Base-by-base conservation (phyloP, 768 basidiomycete genomes). In the Lactifluus volemus region DNA sequence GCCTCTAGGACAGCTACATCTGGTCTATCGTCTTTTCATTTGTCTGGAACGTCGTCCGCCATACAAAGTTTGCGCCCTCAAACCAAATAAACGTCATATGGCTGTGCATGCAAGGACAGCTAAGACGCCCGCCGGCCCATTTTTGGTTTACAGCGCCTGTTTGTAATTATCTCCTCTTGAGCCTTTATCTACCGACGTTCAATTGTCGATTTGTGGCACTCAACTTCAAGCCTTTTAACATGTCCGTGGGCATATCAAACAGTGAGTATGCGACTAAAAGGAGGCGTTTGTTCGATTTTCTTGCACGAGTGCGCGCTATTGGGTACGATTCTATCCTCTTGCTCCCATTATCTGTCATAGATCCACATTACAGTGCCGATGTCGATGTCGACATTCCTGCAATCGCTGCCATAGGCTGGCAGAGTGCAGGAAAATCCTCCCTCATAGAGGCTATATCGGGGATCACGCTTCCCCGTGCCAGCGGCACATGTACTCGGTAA, bases 381-480 rank as follows among this genome's bases (percentile, higher is more conserved):
- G 74, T 79, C 12, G 84, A 89, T 55, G 79, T 91, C 10, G 85
- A 88, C 66, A 72, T 89, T 0, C 88, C 88, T 0, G 79, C 82
- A 62, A 88, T 90, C 30, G 85, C 82, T 0, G 88, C 88, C 41
- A 80, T 88, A 10, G 88, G 88, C 0, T 79, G 76, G 1, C 88
- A 90, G 65, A 86, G 83, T 44, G 86, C 85, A 0, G 88, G 88
- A 0, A 89, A 89, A 66, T 88, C 86, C 0, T 89, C 88, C 0
- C 76, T 89, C 1, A 89, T 90, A 11, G 88, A 90, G 67, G 80
- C 85, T 0, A 88, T 90, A 41, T 86, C 86, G 0, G 85, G 87
- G 0, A 81, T 89, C 11, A 85, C 79, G 0, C 73, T 89, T 0
- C 88, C 88, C 14, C 79, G 86, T 3, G 85, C 84, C 0, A 75